Percentiles rank a stretch among this genome's conserved stretches.
Evolutionary conservation across 345 rosid genomes (phyloP).

Genomic region (Psidium guajava): DNA sequence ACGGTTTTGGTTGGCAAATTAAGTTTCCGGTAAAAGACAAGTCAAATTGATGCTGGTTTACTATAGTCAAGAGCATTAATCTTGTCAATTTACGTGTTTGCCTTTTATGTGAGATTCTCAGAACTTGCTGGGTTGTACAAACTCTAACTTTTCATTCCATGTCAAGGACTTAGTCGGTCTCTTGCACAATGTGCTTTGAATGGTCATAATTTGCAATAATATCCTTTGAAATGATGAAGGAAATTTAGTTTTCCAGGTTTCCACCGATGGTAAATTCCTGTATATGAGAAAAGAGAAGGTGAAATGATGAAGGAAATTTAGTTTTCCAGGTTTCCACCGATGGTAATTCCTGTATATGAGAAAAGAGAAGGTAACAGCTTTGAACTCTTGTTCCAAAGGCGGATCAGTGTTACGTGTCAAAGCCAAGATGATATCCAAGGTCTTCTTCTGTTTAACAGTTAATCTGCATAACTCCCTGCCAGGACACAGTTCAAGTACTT

Average conservation of each 20-base stretch:
- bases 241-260: background rate
- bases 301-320: background rate
- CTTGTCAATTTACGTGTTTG: no score
- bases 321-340: background rate
- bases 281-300: background rate
- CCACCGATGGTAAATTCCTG: fast-evolving
- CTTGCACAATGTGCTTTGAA: background rate
- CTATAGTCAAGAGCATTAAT: no score
- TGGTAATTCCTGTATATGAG: background rate
- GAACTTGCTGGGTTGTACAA: background rate
- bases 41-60: no score
- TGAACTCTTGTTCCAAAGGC: background rate
- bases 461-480: no score
- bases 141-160: fast-evolving
- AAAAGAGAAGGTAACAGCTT: background rate
- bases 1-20: background rate
- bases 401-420: background rate
- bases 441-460: background rate
- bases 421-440: background rate
- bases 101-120: no score
- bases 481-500: background rate
- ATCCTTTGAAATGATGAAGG: background rate
- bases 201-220: background rate
- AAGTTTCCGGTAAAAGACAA: background rate
- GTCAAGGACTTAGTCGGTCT: background rate